Evolutionary conservation across 2,329 filamentous ascomycete genomes (phyloP).

Genomic region (Fusarium hostae): DNA sequence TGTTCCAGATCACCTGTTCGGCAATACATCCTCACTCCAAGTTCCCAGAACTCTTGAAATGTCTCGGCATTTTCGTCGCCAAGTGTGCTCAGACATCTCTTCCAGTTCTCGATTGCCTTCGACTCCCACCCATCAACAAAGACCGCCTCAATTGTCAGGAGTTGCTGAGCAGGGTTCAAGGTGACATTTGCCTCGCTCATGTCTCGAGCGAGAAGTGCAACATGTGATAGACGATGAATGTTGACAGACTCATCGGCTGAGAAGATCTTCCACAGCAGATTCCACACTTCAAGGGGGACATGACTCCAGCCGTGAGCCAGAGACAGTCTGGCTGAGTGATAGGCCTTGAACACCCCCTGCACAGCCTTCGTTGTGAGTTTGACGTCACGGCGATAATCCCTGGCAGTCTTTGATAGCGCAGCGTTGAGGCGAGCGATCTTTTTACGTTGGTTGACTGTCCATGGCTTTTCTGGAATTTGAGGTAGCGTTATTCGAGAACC

Average conservation of each 20-base stretch:
- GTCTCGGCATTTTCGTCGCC: slow-evolving; percentile 58
- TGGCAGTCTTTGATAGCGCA: slow-evolving; percentile 44
- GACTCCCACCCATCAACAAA: slow-evolving; percentile 70
- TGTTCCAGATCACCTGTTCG: slow-evolving; percentile 66
- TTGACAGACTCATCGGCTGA: slow-evolving; percentile 63
- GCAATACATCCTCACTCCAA: slow-evolving; percentile 74
- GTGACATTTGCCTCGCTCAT: slow-evolving; percentile 68
- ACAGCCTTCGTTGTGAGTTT: slow-evolving; percentile 51
- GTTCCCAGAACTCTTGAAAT: slow-evolving; percentile 68
- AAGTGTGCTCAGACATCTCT: slow-evolving; percentile 64
- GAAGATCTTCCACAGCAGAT: slow-evolving; percentile 72
- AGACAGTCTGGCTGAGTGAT: slow-evolving; percentile 57
- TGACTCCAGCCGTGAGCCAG: slow-evolving; percentile 60
- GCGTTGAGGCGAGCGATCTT: slow-evolving; percentile 53
- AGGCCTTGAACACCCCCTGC: slow-evolving; percentile 60
- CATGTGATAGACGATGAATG: slow-evolving; percentile 67
- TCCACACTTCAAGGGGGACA: slow-evolving; percentile 71
- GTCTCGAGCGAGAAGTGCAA: slow-evolving; percentile 72
- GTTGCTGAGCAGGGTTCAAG: slow-evolving; percentile 67
- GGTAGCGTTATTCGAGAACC: slow-evolving; percentile 43
- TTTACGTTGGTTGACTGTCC: slow-evolving; percentile 52
- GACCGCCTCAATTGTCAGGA: slow-evolving; percentile 75
- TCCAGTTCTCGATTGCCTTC: slow-evolving; percentile 73
- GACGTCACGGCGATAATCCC: slow-evolving; percentile 44
- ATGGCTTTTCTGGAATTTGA: slow-evolving; percentile 52